Conservation (phyloP, 2,329 filamentous ascomycete genomes). For the Dothistroma septosporum region DNA sequence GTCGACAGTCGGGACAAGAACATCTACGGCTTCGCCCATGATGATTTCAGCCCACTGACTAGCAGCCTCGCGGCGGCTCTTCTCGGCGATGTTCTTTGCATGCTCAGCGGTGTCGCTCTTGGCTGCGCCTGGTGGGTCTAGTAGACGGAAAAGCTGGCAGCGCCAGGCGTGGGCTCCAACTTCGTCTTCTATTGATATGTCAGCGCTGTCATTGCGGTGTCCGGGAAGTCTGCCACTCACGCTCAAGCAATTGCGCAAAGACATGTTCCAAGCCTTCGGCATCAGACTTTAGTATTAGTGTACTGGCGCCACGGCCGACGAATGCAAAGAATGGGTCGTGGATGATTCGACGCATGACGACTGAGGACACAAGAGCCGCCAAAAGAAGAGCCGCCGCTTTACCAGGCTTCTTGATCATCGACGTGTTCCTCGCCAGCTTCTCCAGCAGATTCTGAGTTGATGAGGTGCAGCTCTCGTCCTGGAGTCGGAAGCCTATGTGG, state of each 20-base stretch:
- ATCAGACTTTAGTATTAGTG: not conserved
- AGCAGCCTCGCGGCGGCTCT: constrained; percentile 2
- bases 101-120: not conserved
- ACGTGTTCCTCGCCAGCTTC: not conserved
- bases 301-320: not conserved
- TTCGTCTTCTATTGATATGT: constrained; percentile 2
- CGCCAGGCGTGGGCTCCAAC: constrained; percentile 6
- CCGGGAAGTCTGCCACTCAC: not conserved
- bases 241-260: not conserved
- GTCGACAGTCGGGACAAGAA: not conserved
- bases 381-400: constrained; percentile 10
- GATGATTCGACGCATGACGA: constrained; percentile 6
- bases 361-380: constrained; percentile 7
- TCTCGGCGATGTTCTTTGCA: not conserved
- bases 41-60: not conserved
- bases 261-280: not conserved
- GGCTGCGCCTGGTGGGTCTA: constrained; percentile 4
- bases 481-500: not conserved
- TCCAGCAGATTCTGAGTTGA: not conserved
- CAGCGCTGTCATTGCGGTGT: not conserved
- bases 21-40: not conserved
- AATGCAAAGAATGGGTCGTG: constrained; percentile 15
- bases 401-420: constrained; percentile 5
- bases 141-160: constrained; percentile 12
- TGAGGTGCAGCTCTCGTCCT: not conserved